Evolutionary conservation across 768 basidiomycete genomes (phyloP), one percentile per base, ranked within the genome.

Genomic region (Calocybe gangraenosa): DNA sequence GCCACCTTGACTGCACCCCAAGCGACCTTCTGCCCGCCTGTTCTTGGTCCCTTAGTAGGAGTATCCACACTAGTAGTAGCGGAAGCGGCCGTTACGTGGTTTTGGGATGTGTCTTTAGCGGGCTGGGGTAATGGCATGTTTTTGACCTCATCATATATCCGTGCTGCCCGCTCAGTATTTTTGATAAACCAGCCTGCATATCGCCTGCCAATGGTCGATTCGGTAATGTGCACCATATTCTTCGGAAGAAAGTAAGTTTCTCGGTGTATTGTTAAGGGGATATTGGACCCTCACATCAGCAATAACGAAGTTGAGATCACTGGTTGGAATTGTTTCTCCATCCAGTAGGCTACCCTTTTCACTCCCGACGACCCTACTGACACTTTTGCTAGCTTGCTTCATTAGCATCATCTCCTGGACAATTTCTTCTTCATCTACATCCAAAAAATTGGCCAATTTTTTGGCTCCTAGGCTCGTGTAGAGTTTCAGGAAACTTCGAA

Each of bases 161-260:
- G 79, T 58, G 92, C 88, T 19, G 92, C 84, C 54, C 92, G 81
- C 64, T 96, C 93, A 3, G 92, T 90, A 65, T 94, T 92, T 55
- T 92, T 85, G 67, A 97, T 94, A 69, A 97, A 97, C 90, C 92
- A 96, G 31, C 92, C 91, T 2, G 92, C 95, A 64, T 92, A 97
- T 39, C 92, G 82, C 37, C 95, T 72, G 13, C 93, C 92, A 15
- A 95, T 83, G 0, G 92, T 96, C 17, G 92, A 92, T 64, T 98
- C 94, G 2, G 90, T 86, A 51, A 98, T 92, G 55, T 95, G 90
- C 7, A 98, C 87, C 87, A 94, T 94, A 62, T 93, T 91, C 94
- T 97, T 54, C 18, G 31, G 30, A 32, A 21, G 13, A 20, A 21
- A 35, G 18, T 14, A 19, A 48, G 20, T 18, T 23, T 41, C 10